These are phyloP conservation scores for Aspergillus carlsbadensis DNA, from an alignment of 495 filamentous ascomycete species.

Conservation along the genomic window DNA sequence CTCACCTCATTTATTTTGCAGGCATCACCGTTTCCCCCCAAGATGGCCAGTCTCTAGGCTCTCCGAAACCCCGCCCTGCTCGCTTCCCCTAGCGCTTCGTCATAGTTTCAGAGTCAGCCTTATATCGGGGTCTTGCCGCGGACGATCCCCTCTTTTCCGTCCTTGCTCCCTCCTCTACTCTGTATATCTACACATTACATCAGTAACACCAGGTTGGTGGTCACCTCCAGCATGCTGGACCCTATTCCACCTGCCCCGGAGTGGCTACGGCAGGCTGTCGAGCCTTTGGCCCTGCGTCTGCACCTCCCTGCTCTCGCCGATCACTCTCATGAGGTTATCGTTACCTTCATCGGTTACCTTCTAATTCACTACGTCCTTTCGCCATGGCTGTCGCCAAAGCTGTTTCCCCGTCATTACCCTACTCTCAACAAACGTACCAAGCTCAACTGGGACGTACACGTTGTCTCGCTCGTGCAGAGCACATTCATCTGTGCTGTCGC, in stretches of 20 bases:
- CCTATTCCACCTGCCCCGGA: slow-evolving; percentile 45
- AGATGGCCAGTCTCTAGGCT: slow-evolving; percentile 12
- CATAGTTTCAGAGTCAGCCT: slow-evolving; percentile 2
- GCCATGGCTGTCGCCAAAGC: slow-evolving; percentile 63
- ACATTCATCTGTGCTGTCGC: slow-evolving; percentile 73
- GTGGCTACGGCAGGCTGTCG: slow-evolving; percentile 40
- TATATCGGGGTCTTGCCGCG: slow-evolving; percentile 2
- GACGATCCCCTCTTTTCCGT: neutral
- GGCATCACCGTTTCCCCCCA: slow-evolving; percentile 14
- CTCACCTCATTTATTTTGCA: neutral
- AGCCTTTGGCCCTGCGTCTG: slow-evolving; percentile 49
- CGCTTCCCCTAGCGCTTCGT: neutral
- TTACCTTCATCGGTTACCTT: slow-evolving; percentile 74
- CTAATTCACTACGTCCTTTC: slow-evolving; percentile 72
- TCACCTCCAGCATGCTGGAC: slow-evolving; percentile 45
- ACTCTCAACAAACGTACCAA: slow-evolving; percentile 64
- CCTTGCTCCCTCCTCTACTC: neutral
- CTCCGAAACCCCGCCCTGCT: slow-evolving; percentile 6
- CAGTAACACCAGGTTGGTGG: slow-evolving; percentile 1
- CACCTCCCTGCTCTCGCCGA: slow-evolving; percentile 69
- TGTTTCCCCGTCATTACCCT: slow-evolving; percentile 74
- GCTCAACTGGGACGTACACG: slow-evolving; percentile 95
- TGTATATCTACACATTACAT: neutral
- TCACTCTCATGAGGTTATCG: slow-evolving; percentile 85
- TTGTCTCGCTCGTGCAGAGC: slow-evolving; percentile 89